Evolutionary conservation across 2,329 filamentous ascomycete genomes (phyloP), one percentile per base, ranked within the genome.

Genomic region (Pyricularia pennisetigena): DNA sequence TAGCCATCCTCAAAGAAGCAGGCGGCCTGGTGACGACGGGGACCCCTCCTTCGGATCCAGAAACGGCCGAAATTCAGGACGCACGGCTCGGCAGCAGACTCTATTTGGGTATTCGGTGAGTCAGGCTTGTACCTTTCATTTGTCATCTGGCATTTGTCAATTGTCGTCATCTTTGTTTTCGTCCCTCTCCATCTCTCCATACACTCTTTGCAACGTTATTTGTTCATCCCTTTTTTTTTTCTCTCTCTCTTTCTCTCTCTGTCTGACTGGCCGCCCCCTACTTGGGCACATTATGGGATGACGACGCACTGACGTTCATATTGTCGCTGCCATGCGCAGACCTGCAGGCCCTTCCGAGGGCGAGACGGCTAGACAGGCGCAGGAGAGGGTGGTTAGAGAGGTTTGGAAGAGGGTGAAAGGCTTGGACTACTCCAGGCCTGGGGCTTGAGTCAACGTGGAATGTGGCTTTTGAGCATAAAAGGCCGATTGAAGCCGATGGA

Each of bases 11-110:
- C 0, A 80, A 88, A 69, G 90, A 93, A 78, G 90, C 91, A 2
- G 90, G 90, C 1, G 91, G 91, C 0, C 76, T 93, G 4, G 82
- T 93, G 24, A 93, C 90, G 0, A 90, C 88, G 3, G 90, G 90
- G 0, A 92, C 92, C 72, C 89, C 90, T 1, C 90, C 90, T 0
- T 76, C 82, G 57, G 80, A 90, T 71, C 76, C 79, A 14, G 80
- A 82, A 12, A 86, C 80, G 0, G 85, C 83, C 1, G 76, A 81
- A 0, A 88, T 93, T 28, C 79, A 83, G 65, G 84, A 88, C 10
- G 86, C 85, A 1, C 82, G 81, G 66, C 76, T 93, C 12, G 90
- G 90, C 0, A 87, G 90, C 71, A 80, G 91, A 29, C 74, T 92
- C 9, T 93, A 93, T 76, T 79, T 93, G 63, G 90, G 90, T 0